Conservation (phyloP, 2,329 filamentous ascomycete genomes). For the Colletotrichum sp. region DNA sequence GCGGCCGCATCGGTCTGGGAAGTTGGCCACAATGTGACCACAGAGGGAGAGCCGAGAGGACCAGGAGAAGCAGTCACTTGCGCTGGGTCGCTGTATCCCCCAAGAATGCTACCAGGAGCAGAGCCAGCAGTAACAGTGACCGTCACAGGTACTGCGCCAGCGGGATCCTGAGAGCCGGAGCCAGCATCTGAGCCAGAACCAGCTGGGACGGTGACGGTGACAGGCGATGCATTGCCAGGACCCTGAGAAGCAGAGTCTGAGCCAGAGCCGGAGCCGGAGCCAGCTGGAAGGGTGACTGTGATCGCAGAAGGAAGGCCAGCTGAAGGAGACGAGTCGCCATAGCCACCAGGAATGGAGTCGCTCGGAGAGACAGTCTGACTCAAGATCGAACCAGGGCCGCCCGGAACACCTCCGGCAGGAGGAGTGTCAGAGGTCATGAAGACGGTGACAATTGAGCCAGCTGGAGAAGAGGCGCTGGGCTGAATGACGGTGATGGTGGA, state of each 20-base stretch:
- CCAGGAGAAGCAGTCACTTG: background rate
- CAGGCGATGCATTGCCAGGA: background rate
- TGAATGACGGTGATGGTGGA: background rate
- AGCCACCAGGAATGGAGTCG: slow-evolving; percentile 1
- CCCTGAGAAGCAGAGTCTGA: background rate
- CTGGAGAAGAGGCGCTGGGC: background rate
- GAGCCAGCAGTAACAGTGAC: background rate
- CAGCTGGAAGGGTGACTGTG: background rate
- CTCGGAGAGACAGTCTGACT: background rate
- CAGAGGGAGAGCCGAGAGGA: background rate
- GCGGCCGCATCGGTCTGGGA: background rate
- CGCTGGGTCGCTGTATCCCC: slow-evolving; percentile 1
- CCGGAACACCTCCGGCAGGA: background rate
- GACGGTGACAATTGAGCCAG: background rate
- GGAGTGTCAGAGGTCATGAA: background rate
- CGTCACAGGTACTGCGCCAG: background rate
- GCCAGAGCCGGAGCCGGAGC: background rate
- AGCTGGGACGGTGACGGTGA: background rate
- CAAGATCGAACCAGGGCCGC: background rate
- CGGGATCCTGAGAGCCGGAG: background rate
- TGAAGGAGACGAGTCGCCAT: background rate
- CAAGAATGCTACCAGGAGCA: background rate
- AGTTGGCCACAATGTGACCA: slow-evolving; percentile 6
- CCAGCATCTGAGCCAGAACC: background rate
- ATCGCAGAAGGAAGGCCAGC: background rate